Evolutionary conservation across 192 early-diverging fungal genomes (phyloP).

Genomic region (Coemansia erecta): DNA sequence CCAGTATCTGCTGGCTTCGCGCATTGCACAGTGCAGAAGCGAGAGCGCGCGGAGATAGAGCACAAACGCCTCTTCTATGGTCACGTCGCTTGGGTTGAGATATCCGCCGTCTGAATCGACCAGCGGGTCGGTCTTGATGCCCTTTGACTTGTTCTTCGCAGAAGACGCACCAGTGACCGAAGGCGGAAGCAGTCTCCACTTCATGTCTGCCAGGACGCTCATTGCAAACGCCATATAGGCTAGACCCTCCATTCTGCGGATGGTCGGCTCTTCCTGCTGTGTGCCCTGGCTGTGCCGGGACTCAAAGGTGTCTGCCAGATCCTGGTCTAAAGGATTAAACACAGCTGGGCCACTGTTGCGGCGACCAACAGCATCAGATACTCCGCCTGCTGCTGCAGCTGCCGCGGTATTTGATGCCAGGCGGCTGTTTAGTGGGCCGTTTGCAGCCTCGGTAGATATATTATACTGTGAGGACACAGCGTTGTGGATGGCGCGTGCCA

Average conservation of each 20-base stretch:
- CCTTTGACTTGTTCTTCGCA: background rate
- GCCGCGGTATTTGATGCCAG: background rate
- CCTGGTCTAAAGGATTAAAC: conserved; percentile 42
- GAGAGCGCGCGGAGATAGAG: conserved; percentile 69
- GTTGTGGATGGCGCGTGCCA: conserved; percentile 44
- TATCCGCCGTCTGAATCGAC: conserved; percentile 30
- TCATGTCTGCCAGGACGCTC: conserved; percentile 58
- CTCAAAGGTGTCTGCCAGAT: conserved; percentile 47
- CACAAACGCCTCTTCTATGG: conserved; percentile 67
- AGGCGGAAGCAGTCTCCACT: conserved; percentile 41
- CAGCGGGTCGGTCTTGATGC: conserved; percentile 14
- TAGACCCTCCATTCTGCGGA: conserved; percentile 66
- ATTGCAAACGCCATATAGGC: conserved; percentile 72
- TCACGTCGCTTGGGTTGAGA: conserved; percentile 28
- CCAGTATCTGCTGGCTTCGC: conserved; percentile 55
- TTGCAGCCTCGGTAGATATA: conserved; percentile 34
- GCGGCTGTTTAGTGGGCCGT: conserved; percentile 32
- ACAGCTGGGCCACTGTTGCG: conserved; percentile 9
- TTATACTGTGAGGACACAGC: conserved; percentile 46
- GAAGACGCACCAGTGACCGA: conserved; percentile 10
- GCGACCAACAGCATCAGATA: background rate
- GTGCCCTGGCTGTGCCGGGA: conserved; percentile 32
- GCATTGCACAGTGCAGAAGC: conserved; percentile 59
- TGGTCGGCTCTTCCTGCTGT: conserved; percentile 51
- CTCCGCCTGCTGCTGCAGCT: background rate